phyloP scores from a whole-genome alignment of 305 asterid species.

The Fraxinus velutina region DNA sequence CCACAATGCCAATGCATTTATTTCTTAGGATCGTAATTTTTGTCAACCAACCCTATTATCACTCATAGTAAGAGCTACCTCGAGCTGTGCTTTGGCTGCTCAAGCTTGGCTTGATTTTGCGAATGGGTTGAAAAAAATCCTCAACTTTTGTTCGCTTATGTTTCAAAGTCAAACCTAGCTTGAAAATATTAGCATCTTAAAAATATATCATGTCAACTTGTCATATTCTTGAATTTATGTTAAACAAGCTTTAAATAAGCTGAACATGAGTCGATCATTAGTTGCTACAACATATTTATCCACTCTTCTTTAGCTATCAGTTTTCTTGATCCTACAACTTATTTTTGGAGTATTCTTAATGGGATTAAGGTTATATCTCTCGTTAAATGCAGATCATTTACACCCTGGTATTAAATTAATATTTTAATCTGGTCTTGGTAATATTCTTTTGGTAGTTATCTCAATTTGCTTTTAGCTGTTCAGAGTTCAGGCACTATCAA shows the following conservation, averaged over 20 bases:
- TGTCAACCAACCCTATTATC: not conserved
- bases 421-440: not conserved
- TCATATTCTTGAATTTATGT: not conserved
- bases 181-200: conserved; percentile 7
- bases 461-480: not conserved
- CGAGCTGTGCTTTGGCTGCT: conserved; percentile 7
- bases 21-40: conserved; percentile 1
- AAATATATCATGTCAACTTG: not conserved
- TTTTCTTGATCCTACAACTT: not conserved
- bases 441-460: not conserved
- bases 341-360: not conserved
- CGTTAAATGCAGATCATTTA: not conserved
- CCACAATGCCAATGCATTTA: not conserved
- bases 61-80: not conserved
- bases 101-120: conserved; percentile 15
- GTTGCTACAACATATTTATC: not conserved
- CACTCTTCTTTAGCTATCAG: conserved; percentile 1
- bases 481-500: not conserved
- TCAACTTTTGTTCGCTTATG: not conserved
- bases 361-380: not conserved
- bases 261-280: not conserved
- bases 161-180: not conserved
- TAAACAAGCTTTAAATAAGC: not conserved
- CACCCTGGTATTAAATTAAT: not conserved
- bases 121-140: not conserved